Conservation (phyloP, 495 filamentous ascomycete genomes). For the Penicillium paradoxum region DNA sequence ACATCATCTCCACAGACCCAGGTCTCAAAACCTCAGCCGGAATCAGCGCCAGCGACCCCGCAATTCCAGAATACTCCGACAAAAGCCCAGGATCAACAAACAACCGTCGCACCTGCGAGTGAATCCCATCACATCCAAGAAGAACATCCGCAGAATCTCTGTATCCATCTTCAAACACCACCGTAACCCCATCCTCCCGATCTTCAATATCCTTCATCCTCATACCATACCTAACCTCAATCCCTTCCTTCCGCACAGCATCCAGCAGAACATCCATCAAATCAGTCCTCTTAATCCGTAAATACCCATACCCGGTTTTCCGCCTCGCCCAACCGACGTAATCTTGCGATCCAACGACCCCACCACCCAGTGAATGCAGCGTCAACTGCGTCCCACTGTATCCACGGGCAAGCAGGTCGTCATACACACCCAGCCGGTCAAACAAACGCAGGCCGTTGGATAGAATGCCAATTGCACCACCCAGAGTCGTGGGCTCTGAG, state of each 20-base stretch:
- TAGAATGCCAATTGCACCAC: constrained; percentile 43
- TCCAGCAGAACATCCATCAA: constrained; percentile 27
- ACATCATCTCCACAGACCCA: constrained; percentile 2
- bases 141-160: constrained; percentile 42
- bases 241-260: constrained; percentile 15
- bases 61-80: constrained; percentile 31
- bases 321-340: constrained; percentile 13
- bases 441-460: constrained; percentile 48
- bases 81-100: constrained; percentile 26
- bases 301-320: constrained; percentile 29
- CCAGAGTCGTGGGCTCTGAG: constrained; percentile 34
- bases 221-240: constrained; percentile 23
- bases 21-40: constrained; percentile 13
- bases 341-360: constrained; percentile 20
- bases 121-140: constrained; percentile 56
- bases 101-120: constrained; percentile 31
- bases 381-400: constrained; percentile 17
- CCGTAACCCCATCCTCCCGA: constrained; percentile 9
- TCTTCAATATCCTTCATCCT: constrained; percentile 17
- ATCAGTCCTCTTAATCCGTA: constrained; percentile 30
- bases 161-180: constrained; percentile 28
- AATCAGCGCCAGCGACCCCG: constrained; percentile 43
- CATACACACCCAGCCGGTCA: constrained; percentile 31
- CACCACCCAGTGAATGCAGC: constrained; percentile 28
- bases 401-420: constrained; percentile 24